Evolutionary conservation across 495 filamentous ascomycete genomes (phyloP).

Genomic region (Penicillium canescens): DNA sequence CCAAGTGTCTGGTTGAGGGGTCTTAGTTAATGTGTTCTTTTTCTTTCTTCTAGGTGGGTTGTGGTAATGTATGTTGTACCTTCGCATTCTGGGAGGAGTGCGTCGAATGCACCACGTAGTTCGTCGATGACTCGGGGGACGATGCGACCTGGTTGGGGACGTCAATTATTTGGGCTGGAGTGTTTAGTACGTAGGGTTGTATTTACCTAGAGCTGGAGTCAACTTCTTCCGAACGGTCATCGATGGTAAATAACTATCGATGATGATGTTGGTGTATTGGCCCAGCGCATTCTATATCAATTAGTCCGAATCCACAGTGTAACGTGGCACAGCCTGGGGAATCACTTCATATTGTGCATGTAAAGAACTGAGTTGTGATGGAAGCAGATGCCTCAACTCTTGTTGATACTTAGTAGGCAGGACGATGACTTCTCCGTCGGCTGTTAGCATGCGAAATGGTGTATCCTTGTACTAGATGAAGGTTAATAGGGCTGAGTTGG

Average conservation of each 20-base stretch:
- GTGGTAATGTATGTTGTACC: constrained; percentile 8
- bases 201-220: constrained; percentile 25
- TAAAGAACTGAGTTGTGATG: constrained; percentile 24
- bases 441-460: constrained; percentile 33
- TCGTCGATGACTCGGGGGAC: constrained; percentile 31
- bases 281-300: constrained; percentile 29
- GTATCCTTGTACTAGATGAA: constrained; percentile 24
- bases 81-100: constrained; percentile 27
- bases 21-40: background rate
- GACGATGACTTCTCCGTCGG: constrained; percentile 35
- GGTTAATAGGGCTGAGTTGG: background rate
- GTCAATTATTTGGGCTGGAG: background rate
- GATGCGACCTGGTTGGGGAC: constrained; percentile 19
- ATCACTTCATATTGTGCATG: constrained; percentile 31
- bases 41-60: background rate
- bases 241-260: constrained; percentile 24
- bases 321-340: background rate
- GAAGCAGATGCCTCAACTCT: constrained; percentile 22
- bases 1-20: constrained; percentile 19
- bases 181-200: background rate
- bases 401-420: constrained; percentile 31
- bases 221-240: constrained; percentile 26
- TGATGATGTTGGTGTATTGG: constrained; percentile 31
- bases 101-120: constrained; percentile 23
- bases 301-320: background rate